Conservation (phyloP, 257 asterid genomes). For the Paulownia fortunei region DNA sequence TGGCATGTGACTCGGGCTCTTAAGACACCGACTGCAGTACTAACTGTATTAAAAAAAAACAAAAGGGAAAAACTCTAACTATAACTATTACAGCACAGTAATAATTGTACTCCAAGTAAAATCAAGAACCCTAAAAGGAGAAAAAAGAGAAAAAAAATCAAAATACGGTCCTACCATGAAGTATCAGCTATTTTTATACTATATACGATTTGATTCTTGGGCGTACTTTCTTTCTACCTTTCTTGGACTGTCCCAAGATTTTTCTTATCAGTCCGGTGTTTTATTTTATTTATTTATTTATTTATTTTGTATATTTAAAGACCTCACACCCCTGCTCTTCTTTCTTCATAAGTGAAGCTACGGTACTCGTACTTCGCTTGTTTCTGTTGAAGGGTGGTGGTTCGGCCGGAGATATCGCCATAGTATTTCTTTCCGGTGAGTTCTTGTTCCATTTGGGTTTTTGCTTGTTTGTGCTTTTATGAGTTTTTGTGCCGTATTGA, state of each 20-base stretch:
- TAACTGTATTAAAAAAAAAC: neutral
- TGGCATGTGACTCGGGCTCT: conserved; percentile 30
- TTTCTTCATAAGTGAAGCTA: conserved; percentile 55
- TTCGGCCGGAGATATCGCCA: conserved; percentile 21
- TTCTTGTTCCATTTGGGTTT: neutral
- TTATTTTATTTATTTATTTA: neutral
- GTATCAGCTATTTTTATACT: neutral
- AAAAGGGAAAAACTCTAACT: neutral
- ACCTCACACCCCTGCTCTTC: conserved; percentile 26
- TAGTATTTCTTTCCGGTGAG: conserved; percentile 33
- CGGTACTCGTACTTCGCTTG: conserved; percentile 45
- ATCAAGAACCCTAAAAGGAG: neutral
- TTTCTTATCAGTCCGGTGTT: neutral
- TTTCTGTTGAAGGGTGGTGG: neutral
- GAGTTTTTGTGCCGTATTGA: conserved; percentile 12
- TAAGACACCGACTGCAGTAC: conserved; percentile 27
- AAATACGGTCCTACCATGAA: conserved; percentile 22
- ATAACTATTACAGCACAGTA: neutral
- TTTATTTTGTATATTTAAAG: conserved; percentile 21
- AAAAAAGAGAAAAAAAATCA: neutral
- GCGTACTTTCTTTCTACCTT: conserved; percentile 6
- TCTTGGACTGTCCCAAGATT: conserved; percentile 40
- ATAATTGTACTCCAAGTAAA: neutral
- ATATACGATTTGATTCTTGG: conserved; percentile 24
- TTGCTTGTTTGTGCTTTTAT: neutral